phyloP scores from a whole-genome alignment of 208 protist genomes.

The Wallacemonas sp. region DNA sequence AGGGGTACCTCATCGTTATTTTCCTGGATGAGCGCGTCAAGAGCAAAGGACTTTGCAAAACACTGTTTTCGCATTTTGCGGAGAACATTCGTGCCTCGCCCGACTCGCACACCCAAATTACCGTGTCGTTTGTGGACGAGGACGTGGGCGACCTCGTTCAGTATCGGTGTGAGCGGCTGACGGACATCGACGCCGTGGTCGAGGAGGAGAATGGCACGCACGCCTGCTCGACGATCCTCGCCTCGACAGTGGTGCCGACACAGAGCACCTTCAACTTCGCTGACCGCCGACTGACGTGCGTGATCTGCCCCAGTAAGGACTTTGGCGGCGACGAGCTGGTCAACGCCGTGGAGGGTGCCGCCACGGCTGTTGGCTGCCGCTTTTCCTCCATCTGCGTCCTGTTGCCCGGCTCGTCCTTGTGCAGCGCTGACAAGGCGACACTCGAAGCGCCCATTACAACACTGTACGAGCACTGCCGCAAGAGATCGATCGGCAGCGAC shows the following conservation, averaged over 20 bases:
- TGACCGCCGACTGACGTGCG: conserved; percentile 43
- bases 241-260: conserved; percentile 40
- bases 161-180: conserved; percentile 58
- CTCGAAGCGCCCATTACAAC: background rate
- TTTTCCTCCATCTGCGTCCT: conserved; percentile 46
- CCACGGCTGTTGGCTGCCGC: conserved; percentile 36
- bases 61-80: conserved; percentile 49
- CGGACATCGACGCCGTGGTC: conserved; percentile 56
- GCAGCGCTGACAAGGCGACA: conserved; percentile 18
- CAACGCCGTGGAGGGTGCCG: conserved; percentile 33
- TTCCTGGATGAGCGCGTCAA: conserved; percentile 28
- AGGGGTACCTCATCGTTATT: conserved; percentile 42
- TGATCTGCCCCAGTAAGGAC: conserved; percentile 35
- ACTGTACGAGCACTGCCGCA: conserved; percentile 19
- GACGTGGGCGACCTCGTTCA: conserved; percentile 44
- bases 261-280: conserved; percentile 50
- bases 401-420: conserved; percentile 23
- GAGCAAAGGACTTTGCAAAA: conserved; percentile 39
- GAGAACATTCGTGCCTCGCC: conserved; percentile 24
- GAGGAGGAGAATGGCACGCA: conserved; percentile 50
- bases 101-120: conserved; percentile 47
- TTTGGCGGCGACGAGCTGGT: conserved; percentile 33
- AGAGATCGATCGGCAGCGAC: conserved; percentile 32
- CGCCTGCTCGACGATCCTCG: conserved; percentile 44
- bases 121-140: conserved; percentile 65